phyloP scores from a whole-genome alignment of 305 asterid species.

The Fraxinus velutina region DNA sequence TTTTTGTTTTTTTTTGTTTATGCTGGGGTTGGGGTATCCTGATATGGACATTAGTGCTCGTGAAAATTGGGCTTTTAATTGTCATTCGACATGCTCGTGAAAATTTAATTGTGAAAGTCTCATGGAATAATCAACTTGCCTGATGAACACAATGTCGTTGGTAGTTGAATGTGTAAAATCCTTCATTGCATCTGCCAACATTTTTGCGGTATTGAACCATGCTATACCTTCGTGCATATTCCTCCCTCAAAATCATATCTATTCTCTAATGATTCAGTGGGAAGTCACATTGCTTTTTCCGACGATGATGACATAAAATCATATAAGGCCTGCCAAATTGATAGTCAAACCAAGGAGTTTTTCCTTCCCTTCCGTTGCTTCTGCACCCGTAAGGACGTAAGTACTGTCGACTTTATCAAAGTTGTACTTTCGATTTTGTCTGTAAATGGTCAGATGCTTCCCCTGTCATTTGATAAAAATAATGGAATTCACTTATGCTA shows the following conservation, averaged over 20 bases:
- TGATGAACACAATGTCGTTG: not conserved
- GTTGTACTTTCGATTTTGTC: not conserved
- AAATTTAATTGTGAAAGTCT: not conserved
- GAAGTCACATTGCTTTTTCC: constrained; percentile 21
- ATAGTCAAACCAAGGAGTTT: constrained; percentile 62
- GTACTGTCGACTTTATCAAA: constrained; percentile 19
- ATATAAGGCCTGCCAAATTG: constrained; percentile 31
- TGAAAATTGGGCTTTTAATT: not conserved
- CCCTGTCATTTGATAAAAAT: not conserved
- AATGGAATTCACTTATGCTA: not conserved
- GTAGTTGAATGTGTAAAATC: not conserved
- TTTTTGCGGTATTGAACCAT: not conserved
- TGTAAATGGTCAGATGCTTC: not conserved
- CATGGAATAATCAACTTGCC: not conserved
- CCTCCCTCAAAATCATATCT: not conserved
- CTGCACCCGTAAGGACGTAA: constrained; percentile 92
- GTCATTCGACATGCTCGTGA: not conserved
- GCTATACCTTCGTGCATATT: not conserved
- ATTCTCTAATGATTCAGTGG: constrained; percentile 24
- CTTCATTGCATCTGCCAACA: not conserved
- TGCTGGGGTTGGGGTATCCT: not conserved
- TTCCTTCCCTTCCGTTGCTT: constrained; percentile 96
- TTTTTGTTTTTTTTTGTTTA: not conserved
- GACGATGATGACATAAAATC: constrained; percentile 27
- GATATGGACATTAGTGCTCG: not conserved